A percentile compares a stretch with the other conserved stretches of the same genome.
These are phyloP conservation scores for Arthrobotrys entomopaga DNA, from an alignment of 2,329 filamentous ascomycete species.

Conservation along the genomic window DNA sequence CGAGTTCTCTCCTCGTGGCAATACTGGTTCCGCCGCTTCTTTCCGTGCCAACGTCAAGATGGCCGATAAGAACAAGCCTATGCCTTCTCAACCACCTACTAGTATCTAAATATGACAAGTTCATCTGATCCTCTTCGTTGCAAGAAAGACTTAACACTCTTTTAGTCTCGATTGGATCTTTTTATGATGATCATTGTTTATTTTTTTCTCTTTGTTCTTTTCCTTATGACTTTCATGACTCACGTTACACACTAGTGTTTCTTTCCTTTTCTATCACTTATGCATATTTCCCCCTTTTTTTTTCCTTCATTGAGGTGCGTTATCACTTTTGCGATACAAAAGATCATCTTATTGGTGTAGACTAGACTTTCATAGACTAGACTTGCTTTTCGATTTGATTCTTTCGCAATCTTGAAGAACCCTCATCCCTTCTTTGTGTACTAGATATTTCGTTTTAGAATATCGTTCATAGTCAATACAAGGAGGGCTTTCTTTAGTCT, in stretches of 20 bases:
- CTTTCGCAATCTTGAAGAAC: neutral
- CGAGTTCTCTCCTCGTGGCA: slow-evolving; percentile 26
- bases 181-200: neutral
- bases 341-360: neutral
- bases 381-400: neutral
- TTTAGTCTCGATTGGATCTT: neutral
- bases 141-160: neutral
- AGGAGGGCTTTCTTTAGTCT: neutral
- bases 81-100: slow-evolving; percentile 7
- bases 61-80: slow-evolving; percentile 2
- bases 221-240: neutral
- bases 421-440: neutral
- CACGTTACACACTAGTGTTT: too few relatives aligned
- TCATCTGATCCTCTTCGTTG: neutral
- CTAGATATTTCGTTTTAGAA: neutral
- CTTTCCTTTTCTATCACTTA: neutral
- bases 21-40: slow-evolving; percentile 12
- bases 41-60: slow-evolving; percentile 29
- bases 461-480: neutral
- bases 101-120: slow-evolving; percentile 1
- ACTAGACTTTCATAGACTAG: neutral
- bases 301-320: neutral
- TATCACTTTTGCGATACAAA: neutral
- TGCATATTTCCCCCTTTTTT: neutral
- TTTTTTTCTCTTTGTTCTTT: neutral